Percentiles rank a stretch among this genome's conserved stretches.
Evolutionary conservation across 148 eudicot species (phyloP).

Genomic region (Rhododendron kiyosumense): DNA sequence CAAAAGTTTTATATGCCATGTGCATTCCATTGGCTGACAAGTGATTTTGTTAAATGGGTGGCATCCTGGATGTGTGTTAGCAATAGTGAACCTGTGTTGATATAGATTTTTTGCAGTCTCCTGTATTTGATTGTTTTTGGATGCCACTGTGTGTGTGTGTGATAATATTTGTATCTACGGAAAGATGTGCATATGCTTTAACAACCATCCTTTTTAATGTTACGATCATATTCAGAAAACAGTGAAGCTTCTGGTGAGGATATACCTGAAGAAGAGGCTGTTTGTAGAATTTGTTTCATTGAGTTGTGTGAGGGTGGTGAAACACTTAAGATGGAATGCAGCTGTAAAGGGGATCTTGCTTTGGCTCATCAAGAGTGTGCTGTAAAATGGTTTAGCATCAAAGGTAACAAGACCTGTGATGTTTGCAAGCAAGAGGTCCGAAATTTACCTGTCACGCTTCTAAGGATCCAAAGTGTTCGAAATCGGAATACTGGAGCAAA

Average conservation of each 20-base stretch:
- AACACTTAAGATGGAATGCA: constrained; percentile 92
- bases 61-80: background rate
- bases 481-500: constrained; percentile 27
- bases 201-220: constrained; percentile 1
- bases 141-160: background rate
- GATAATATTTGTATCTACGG: background rate
- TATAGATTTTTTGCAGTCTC: background rate
- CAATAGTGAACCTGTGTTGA: background rate
- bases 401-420: constrained; percentile 88
- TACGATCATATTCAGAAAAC: constrained; percentile 36
- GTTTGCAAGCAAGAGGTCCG: constrained; percentile 82
- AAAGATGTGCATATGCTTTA: background rate
- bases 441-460: constrained; percentile 86
- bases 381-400: constrained; percentile 88
- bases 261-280: constrained; percentile 93
- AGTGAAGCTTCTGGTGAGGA: constrained; percentile 61
- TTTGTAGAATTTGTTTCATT: constrained; percentile 84
- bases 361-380: constrained; percentile 94
- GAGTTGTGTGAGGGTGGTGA: constrained; percentile 89
- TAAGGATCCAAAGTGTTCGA: constrained; percentile 58
- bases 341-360: constrained; percentile 95
- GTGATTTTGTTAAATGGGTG: background rate
- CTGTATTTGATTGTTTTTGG: background rate
- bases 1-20: background rate
- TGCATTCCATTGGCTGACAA: background rate